phyloP scores from a whole-genome alignment of 176 grass and related monocot genomes.

The Oryza australiensis region DNA sequence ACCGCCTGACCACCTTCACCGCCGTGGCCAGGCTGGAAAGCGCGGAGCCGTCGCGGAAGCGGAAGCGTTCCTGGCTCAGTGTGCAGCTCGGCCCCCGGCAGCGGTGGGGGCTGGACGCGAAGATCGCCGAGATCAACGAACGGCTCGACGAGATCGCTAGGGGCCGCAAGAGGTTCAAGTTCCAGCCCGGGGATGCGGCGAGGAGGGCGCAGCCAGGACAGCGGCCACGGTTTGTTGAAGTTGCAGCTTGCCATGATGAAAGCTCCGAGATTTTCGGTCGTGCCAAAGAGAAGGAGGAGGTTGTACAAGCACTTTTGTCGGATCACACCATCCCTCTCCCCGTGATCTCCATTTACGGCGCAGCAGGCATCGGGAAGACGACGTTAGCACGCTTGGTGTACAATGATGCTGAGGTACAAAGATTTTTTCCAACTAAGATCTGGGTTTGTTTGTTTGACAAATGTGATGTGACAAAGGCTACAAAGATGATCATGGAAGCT shows the following conservation, averaged over 20 bases:
- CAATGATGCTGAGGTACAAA: not conserved
- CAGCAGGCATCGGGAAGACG: slow-evolving; percentile 53
- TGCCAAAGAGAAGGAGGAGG: not conserved
- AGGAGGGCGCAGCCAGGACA: not conserved
- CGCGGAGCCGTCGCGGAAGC: slow-evolving; percentile 11
- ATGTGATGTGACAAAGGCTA: slow-evolving; percentile 31
- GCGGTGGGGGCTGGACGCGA: not conserved
- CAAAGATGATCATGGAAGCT: slow-evolving; percentile 42
- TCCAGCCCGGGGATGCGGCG: slow-evolving; percentile 16
- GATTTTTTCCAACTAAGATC: slow-evolving; percentile 26
- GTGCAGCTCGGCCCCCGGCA: not conserved
- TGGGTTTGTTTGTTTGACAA: slow-evolving; percentile 45
- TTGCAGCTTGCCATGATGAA: not conserved
- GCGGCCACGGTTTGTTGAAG: not conserved
- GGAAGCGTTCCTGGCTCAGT: slow-evolving; percentile 19
- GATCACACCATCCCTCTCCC: not conserved
- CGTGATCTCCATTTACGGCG: slow-evolving; percentile 39
- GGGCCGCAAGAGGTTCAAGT: not conserved
- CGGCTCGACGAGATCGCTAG: slow-evolving; percentile 22
- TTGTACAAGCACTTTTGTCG: not conserved
- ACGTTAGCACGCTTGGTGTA: slow-evolving; percentile 38
- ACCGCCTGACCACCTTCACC: slow-evolving; percentile 25
- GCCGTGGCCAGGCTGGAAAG: slow-evolving; percentile 12
- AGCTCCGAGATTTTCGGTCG: not conserved
- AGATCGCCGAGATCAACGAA: slow-evolving; percentile 34